Percentiles rank a stretch among this genome's conserved stretches.
Conservation (phyloP, 805 yeast species). For the Myxozyma sirexii region DNA sequence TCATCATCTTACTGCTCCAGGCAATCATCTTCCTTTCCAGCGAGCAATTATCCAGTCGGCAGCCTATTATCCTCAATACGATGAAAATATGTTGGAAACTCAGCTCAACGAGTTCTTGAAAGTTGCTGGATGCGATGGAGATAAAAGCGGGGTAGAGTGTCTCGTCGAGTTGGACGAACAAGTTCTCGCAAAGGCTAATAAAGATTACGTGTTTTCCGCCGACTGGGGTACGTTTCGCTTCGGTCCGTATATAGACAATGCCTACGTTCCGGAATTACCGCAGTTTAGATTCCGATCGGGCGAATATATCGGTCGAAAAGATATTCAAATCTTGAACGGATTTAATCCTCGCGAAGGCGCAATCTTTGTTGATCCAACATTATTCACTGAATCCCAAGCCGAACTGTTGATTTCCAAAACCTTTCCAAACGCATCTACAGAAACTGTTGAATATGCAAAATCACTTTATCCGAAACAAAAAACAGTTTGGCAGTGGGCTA, state of each 20-base stretch:
- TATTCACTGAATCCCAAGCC: constrained; percentile 5
- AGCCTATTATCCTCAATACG: constrained; percentile 26
- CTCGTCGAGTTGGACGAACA: constrained; percentile 2
- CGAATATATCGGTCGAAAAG: background rate
- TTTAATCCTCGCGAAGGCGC: constrained; percentile 26
- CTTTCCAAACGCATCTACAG: constrained; percentile 22
- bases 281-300: constrained; percentile 3
- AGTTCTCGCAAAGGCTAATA: constrained; percentile 20
- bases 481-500: constrained; percentile 13
- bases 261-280: constrained; percentile 23
- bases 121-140: background rate
- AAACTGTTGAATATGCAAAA: constrained; percentile 1
- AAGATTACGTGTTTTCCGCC: constrained; percentile 12
- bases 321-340: constrained; percentile 18
- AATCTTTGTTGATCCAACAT: constrained; percentile 22
- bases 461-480: constrained; percentile 10
- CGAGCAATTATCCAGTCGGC: constrained; percentile 30
- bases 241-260: constrained; percentile 28
- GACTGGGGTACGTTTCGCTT: constrained; percentile 23
- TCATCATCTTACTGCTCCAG: constrained; percentile 39
- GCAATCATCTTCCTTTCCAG: constrained; percentile 16
- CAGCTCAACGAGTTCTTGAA: constrained; percentile 4
- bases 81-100: constrained; percentile 5
- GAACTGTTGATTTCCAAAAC: constrained; percentile 1
- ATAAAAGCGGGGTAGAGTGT: constrained; percentile 5